Base-by-base conservation (phyloP, 768 basidiomycete species). In the Russula dissimulans region DNA sequence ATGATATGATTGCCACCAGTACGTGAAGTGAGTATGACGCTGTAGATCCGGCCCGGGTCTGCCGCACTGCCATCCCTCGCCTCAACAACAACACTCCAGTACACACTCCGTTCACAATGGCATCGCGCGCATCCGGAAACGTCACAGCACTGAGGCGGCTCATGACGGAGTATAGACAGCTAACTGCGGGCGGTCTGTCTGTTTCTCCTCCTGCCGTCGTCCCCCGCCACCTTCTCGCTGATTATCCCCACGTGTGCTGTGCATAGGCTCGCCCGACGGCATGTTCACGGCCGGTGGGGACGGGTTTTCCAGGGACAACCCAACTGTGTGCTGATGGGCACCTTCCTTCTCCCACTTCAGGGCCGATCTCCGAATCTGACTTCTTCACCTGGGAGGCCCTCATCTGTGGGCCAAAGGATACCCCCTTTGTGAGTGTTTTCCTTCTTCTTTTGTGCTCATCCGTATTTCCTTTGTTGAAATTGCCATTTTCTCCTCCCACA, bases 371-470 rank as follows among this genome's bases (percentile, higher is more conserved):
- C 56, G 93, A 97, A 74, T 84, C 87, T 57, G 92, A 97, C 73
- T 91, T 97, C 77, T 92, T 97, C 73, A 88, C 86, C 58, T 95
- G 94, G 94, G 94, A 97, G 73, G 93, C 94, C 8, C 78, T 97
- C 66, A 93, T 97, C 54, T 86, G 83, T 69, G 94, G 94, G 3
- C 94, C 94, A 22, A 90, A 94, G 69, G 94, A 92, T 63, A 97
- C 94, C 39, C 94, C 94, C 1, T 97, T 94, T 68, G 91, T 93
- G 72, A 71, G 86, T 76, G 11, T 2, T 26, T 26, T 26, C 22
- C 22, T 10, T 41, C 34, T 44, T 41, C 36, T 29, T 52, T 42
- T n/a, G 43, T 36, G 31, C 4, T 11, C 9, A 41, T 41, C 39
- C 9, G 12, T 12, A 26, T 44, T 58, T 26, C n/a, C 38, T 51